Base-by-base conservation (phyloP, 805 yeast species). In the Komagataella pseudopastoris region DNA sequence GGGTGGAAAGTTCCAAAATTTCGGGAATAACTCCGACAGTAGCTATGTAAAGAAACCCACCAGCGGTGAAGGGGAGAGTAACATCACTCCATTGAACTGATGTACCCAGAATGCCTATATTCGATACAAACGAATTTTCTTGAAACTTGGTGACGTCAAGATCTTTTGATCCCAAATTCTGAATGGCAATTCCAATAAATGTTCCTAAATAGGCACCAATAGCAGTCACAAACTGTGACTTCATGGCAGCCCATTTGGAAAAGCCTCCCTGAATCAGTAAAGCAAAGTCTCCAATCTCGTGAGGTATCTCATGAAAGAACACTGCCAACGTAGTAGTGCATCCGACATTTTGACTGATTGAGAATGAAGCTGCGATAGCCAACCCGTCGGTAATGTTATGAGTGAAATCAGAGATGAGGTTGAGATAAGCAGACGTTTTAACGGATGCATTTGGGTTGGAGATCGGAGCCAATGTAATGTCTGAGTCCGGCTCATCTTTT, bases 371-470 rank as follows among this genome's bases (percentile, higher is more conserved):
- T 1, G 88, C 77, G 48, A 85, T 73, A 1, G 91, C 88, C 6
- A 85, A 64, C 0, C 93, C 93, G 60, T 85, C 93, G 2, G 90
- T 82, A 53, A 83, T 72, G 62, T 85, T 85, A 63, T 85, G 93
- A 1, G 83, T 69, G 55, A 83, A 79, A 56, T 84, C 90, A 0
- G 89, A 82, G 49, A 83, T 73, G 56, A 85, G 65, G 58, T 81
- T 85, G 54, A 85, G 66, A 56, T 80, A 79, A 0, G 87, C 85
- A 8, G 85, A 74, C 1, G 75, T 67, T 53, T 71, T 70, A 50
- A 67, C 68, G 16, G 69, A 66, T n/a, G 68, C 60, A 44, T 60
- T 64, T 36, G 72, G 74, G 24, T 61, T 63, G 7, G 57, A 52
- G 51, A 64, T 60, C n/a, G 64, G 64, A 17, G 70, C 60, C 47